Base-by-base conservation (phyloP, 2,329 filamentous ascomycete species). In the Ceratocystis cubensis region DNA sequence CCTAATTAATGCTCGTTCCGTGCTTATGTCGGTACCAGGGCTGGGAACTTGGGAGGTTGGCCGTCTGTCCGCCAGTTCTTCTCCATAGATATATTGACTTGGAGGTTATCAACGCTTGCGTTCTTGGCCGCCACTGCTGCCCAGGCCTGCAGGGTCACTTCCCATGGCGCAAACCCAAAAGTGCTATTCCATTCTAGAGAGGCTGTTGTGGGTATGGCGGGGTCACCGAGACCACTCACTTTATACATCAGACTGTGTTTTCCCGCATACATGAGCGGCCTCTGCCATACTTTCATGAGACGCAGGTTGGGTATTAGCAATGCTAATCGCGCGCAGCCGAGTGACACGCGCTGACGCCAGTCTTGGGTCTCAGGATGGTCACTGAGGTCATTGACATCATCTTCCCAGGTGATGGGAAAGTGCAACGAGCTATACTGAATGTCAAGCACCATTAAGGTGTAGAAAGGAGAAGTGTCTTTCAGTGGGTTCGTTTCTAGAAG, bases 241-340 rank as follows among this genome's bases (percentile, higher is more conserved):
- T 22, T 50, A 63, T 71, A 71, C 48, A 65, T 63, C 20, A 71
- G 68, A 33, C 68, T 59, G 48, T 71, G 70, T 67, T 69, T 70
- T n/a, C 70, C 70, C 1, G 70, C 70, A 65, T 70, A 71, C 70
- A 71, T 71, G 15, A 71, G 66, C 17, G 69, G 70, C n/a, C 70
- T 66, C 62, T 71, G 70, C 45, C 65, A 67, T 44, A 71, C 61
- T 10, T 63, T 65, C 67, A 71, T 64, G 28, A 65, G 65, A 22
- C 64, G 67, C 22, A 75, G 48, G 17, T 44, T 41, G 10, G 70
- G 70, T 69, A 71, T 71, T n/a, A 68, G 66, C 33, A 69, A 53
- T 1, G 70, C 70, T 56, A 71, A 65, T 2, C 70, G 69, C 1
- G 70, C 69, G 15, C 70, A 69, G 33, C 69, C 69, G 20, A 71